phyloP scores from a whole-genome alignment of 1,284 basidiomycete genomes.

The Puccinia coronata region DNA sequence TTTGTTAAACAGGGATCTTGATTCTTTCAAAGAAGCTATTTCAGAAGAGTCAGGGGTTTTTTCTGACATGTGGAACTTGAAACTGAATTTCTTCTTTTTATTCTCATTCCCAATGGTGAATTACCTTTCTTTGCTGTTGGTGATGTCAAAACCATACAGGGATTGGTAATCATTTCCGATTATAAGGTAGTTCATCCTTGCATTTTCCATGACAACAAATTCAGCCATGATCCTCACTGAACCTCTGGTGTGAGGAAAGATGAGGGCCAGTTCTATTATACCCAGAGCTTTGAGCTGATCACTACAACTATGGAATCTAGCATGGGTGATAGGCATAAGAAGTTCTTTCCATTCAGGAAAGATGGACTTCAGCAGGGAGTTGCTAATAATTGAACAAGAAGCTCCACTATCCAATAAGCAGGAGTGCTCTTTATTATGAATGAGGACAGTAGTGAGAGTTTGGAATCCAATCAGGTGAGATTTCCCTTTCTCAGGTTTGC shows the following conservation, averaged over 20 bases:
- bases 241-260: not conserved
- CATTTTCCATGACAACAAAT: not conserved
- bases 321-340: not conserved
- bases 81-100: constrained; percentile 25
- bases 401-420: no score
- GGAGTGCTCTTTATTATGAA: no score
- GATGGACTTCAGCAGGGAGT: no score
- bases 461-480: no score
- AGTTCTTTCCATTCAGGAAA: no score
- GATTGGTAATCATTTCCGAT: not conserved
- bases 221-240: not conserved
- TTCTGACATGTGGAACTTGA: not conserved
- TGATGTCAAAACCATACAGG: constrained; percentile 31
- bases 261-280: not conserved
- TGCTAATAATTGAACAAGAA: no score
- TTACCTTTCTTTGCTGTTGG: constrained; percentile 19
- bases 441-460: no score
- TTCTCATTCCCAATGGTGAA: constrained; percentile 30
- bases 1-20: not conserved
- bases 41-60: not conserved
- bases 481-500: not conserved
- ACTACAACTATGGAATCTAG: constrained; percentile 1
- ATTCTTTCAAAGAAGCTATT: not conserved
- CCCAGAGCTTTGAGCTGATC: not conserved
- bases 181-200: not conserved